Base-by-base conservation (phyloP, 257 asterid genomes). In the Petunia axillaris region DNA sequence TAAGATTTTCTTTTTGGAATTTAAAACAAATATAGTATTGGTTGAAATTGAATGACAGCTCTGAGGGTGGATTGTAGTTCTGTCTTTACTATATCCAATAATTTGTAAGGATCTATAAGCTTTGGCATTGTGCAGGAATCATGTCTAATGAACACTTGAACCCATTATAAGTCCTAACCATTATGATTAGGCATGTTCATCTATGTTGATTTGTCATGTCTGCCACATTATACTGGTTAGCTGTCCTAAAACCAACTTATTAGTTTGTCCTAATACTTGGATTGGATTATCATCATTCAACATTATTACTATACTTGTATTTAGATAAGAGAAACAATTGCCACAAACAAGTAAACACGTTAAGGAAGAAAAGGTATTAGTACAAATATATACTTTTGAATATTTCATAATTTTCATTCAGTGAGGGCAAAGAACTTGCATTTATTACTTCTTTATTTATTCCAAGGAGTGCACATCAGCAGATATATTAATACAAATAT, bases 11-110 rank as follows among this genome's bases (percentile, higher is more conserved):
- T 8, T 68, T 16, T 68, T 9, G 41, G 0, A 70, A 25, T 25
- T 70, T 46, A 9, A 70, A 70, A 13, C 11, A 8, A 2, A 70
- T 46, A 35, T 46, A 8, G 59, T 25, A 15, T 10, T 70, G 50
- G 43, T 46, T 46, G 77, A 46, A 70, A 70, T 46, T 70, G 77
- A 70, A 70, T 5, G 59, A 70, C 58, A 70, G 77, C 43, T 70
- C 76, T 44, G 76, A 48, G 43, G 38, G 25, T 46, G 77, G 77
- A 71, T 71, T 71, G 35, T 48, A 35, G 4, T 71, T 71, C 0
- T 46, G 62, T 71, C 77, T 71, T 37, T 71, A 8, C 60, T 46
- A 25, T 25, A 46, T 7, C 25, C 59, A 70, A 25, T 2, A 25
- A 25, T 70, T 44, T 70, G 59, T 58, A 70, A 70, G 59, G 59